These are phyloP conservation scores for Fusarium equiseti DNA, from an alignment of 2,329 filamentous ascomycete species.

Conservation along the genomic window DNA sequence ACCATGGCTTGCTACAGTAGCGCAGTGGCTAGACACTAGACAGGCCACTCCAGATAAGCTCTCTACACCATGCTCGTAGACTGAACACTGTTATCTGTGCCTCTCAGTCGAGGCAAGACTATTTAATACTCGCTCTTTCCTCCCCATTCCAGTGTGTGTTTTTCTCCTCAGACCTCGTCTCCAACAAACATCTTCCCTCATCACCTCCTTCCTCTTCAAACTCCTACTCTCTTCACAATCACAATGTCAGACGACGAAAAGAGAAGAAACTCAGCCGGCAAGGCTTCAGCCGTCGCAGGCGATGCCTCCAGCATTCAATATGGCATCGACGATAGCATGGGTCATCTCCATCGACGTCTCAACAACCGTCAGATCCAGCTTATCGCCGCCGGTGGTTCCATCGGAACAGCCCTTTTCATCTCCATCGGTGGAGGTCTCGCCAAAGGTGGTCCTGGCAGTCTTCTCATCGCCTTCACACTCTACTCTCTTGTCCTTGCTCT, in stretches of 20 bases:
- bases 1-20: background rate
- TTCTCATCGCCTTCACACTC: conserved; percentile 25
- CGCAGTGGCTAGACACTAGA: background rate
- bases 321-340: conserved; percentile 19
- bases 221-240: background rate
- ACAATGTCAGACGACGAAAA: conserved; percentile 39
- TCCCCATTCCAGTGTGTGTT: background rate
- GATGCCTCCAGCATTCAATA: conserved; percentile 19
- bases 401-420: conserved; percentile 41
- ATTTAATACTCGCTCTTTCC: conserved; percentile 30
- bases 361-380: conserved; percentile 48
- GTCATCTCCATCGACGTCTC: conserved; percentile 36
- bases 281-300: conserved; percentile 14
- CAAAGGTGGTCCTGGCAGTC: conserved; percentile 33
- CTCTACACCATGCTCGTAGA: conserved; percentile 3
- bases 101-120: conserved; percentile 1
- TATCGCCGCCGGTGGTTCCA: conserved; percentile 39
- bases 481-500: conserved; percentile 34
- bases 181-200: background rate
- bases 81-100: conserved; percentile 14
- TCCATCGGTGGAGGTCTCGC: conserved; percentile 40
- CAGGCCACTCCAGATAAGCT: conserved; percentile 17
- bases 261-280: conserved; percentile 12
- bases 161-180: conserved; percentile 5
- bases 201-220: background rate